A percentile compares a stretch with the other conserved stretches of the same genome.
Conservation (phyloP, 2,329 filamentous ascomycete genomes). For the Eurotiales sp. region DNA sequence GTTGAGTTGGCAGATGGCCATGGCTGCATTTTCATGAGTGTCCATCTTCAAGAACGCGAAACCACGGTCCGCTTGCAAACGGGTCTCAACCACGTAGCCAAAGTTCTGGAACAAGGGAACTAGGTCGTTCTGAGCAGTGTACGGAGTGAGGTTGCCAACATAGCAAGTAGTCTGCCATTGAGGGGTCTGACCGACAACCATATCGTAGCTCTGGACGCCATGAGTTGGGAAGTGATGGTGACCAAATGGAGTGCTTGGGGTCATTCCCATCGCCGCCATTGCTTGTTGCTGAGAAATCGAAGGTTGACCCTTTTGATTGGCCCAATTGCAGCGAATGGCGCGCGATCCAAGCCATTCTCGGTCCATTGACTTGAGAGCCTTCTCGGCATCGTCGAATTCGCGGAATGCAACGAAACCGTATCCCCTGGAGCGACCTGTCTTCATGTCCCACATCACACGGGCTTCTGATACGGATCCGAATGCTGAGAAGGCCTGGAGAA, state of each 20-base stretch:
- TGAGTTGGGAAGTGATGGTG: constrained; percentile 98
- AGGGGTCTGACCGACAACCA: constrained; percentile 91
- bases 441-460: constrained; percentile 99
- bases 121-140: constrained; percentile 93
- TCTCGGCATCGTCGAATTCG: constrained; percentile 88
- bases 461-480: constrained; percentile 96
- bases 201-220: constrained; percentile 94
- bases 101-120: constrained; percentile 99
- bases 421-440: constrained; percentile 93
- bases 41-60: constrained; percentile 99
- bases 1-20: constrained; percentile 97
- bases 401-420: constrained; percentile 98
- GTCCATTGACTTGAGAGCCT: constrained; percentile 95
- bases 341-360: constrained; percentile 98
- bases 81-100: constrained; percentile 92
- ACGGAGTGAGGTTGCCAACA: constrained; percentile 94
- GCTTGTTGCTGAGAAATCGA: constrained; percentile 97
- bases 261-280: constrained; percentile 97
- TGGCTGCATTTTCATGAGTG: constrained; percentile 93
- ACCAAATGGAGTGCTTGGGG: constrained; percentile 81
- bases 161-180: constrained; percentile 99
- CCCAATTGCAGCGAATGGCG: constrained; percentile 99
- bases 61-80: constrained; percentile 95
- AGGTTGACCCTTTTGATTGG: constrained; percentile 99
- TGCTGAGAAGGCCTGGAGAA: constrained; percentile 89